These are phyloP conservation scores for Ricinus communis DNA, from an alignment of 345 rosid species.

Conservation along the genomic window DNA sequence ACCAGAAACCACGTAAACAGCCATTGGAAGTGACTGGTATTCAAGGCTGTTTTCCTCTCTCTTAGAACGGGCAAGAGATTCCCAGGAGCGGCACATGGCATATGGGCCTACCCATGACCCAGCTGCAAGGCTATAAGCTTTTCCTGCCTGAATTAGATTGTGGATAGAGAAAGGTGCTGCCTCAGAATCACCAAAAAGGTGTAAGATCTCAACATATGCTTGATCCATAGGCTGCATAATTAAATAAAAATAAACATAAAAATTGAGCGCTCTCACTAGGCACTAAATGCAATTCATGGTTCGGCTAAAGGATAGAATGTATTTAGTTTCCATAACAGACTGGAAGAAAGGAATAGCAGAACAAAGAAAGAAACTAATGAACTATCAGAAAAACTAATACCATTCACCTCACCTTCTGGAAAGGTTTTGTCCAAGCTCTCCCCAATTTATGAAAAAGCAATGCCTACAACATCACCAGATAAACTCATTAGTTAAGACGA, in stretches of 20 bases:
- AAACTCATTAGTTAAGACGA: constrained; percentile 2
- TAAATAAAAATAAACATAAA: background rate
- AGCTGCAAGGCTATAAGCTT: constrained; percentile 81
- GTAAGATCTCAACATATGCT: constrained; percentile 69
- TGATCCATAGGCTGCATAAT: constrained; percentile 60
- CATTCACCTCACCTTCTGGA: constrained; percentile 43
- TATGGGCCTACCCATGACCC: constrained; percentile 99
- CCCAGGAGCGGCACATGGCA: constrained; percentile 90
- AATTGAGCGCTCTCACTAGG: constrained; percentile 10
- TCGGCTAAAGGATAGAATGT: no score
- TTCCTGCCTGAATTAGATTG: constrained; percentile 78
- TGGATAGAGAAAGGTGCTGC: constrained; percentile 73
- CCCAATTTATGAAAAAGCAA: constrained; percentile 79
- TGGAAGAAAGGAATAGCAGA: background rate
- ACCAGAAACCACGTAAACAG: constrained; percentile 85
- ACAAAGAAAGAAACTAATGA: background rate
- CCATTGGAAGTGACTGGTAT: constrained; percentile 63
- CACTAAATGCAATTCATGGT: background rate
- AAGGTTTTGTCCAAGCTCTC: constrained; percentile 81
- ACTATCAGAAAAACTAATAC: background rate
- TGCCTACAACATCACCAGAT: constrained; percentile 47
- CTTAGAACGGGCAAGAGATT: constrained; percentile 54
- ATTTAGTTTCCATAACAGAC: background rate
- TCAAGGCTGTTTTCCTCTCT: constrained; percentile 42
- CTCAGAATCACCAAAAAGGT: constrained; percentile 76